Evolutionary conservation across 768 basidiomycete species (phyloP), one percentile per base, ranked within the genome.

Genomic region (Lentinula detonsa): DNA sequence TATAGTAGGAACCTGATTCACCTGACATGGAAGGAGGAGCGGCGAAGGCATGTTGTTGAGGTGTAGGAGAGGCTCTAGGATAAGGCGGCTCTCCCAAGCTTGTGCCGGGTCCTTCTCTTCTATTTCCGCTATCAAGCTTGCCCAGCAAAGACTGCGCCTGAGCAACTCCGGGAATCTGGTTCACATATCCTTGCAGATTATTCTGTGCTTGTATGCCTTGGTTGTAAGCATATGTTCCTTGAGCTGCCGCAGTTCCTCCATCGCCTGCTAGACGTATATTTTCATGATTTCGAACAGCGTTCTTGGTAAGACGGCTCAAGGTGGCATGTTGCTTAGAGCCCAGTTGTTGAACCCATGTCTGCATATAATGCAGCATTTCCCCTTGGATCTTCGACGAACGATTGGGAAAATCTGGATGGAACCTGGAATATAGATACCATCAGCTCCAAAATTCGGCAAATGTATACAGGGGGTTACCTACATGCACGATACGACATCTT

Each of bases 341-440:
- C 11, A 86, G 79, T 7, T 73, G 73, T 52, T 80, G 69, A 42
- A 85, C 75, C 90, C 90, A 92, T 45, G 71, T 73, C 43, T 72
- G 74, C 83, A 93, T 81, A 65, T 77, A 83, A 62, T 82, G 81
- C 62, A 91, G 70, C 91, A 94, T 93, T 65, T 90, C 84, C 58
- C 82, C 78, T 70, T 93, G 91, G 35, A 93, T 76, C 62, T 80
- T 78, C 1, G 87, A 89, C 63, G 75, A 71, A 35, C 71, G 67
- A 68, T 86, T 80, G 69, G 87, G 85, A 78, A 92, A 94, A 64
- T 90, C 87, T 15, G 92, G 91, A 70, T 94, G 91, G 80, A 93
- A 92, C 23, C 90, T 91, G 53, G 40, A 48, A 40, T 11, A 48
- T 3, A 40, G 45, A 13, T 60, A 11, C 45, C 31, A 21, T 33